A percentile compares a stretch with the other conserved stretches of the same genome.
Evolutionary conservation across 768 basidiomycete genomes (phyloP).

Genomic region (Tylopilus vinaceipallidus): DNA sequence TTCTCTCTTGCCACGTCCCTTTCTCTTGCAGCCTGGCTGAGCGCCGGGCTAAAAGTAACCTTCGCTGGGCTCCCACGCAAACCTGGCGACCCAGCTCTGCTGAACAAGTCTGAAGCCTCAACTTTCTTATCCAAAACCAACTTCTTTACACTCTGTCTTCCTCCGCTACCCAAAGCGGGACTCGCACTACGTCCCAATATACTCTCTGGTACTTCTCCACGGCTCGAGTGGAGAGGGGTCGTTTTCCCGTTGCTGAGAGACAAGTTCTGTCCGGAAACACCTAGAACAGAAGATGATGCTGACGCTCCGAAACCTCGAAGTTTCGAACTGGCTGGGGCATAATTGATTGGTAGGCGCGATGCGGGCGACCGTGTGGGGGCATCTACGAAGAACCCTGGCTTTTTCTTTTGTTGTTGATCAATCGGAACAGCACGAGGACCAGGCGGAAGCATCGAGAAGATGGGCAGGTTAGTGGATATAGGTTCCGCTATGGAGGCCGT

Average conservation of each 20-base stretch:
- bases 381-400: conserved; percentile 73
- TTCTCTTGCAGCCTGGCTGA: conserved; percentile 74
- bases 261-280: conserved; percentile 32
- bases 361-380: conserved; percentile 69
- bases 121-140: conserved; percentile 85
- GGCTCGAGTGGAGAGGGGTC: conserved; percentile 52
- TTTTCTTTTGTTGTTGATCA: conserved; percentile 70
- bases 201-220: conserved; percentile 55
- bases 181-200: conserved; percentile 57
- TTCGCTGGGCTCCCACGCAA: conserved; percentile 37
- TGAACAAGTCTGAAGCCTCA: conserved; percentile 69
- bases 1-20: conserved; percentile 53
- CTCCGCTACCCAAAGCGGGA: conserved; percentile 66
- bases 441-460: conserved; percentile 73
- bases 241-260: conserved; percentile 56
- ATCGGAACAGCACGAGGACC: conserved; percentile 62
- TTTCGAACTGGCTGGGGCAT: conserved; percentile 60
- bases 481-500: conserved; percentile 90
- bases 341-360: conserved; percentile 62
- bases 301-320: conserved; percentile 64
- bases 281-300: conserved; percentile 37
- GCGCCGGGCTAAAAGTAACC: conserved; percentile 70
- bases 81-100: conserved; percentile 40
- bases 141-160: conserved; percentile 86
- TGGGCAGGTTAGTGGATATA: conserved; percentile 66